Conservation (phyloP, 2,329 filamentous ascomycete genomes). For the Dothistroma pini region DNA sequence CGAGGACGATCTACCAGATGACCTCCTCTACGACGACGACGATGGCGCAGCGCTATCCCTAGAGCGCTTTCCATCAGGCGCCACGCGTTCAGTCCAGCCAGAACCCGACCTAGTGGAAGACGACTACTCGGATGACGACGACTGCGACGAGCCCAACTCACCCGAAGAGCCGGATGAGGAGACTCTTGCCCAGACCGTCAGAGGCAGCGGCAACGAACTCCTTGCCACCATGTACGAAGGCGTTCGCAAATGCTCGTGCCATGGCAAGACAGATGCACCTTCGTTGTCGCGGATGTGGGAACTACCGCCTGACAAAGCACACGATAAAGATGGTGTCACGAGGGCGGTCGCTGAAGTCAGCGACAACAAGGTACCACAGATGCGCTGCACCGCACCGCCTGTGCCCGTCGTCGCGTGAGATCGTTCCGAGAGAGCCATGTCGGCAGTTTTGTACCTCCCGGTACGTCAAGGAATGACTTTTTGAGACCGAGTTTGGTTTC, state of each 20-base stretch:
- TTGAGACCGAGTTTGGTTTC: neutral
- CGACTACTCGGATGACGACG: slow-evolving; percentile 28
- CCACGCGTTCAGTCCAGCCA: slow-evolving; percentile 17
- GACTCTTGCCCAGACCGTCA: slow-evolving; percentile 25
- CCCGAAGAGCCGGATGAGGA: slow-evolving; percentile 29
- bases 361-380: slow-evolving; percentile 4
- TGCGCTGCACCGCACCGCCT: neutral
- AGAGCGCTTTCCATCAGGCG: slow-evolving; percentile 31
- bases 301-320: slow-evolving; percentile 22
- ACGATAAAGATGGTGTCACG: slow-evolving; percentile 24
- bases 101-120: slow-evolving; percentile 27
- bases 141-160: slow-evolving; percentile 29
- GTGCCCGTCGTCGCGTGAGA: neutral
- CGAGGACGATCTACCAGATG: slow-evolving; percentile 22
- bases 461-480: neutral
- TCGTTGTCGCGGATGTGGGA: slow-evolving; percentile 32
- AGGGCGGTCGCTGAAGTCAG: slow-evolving; percentile 28
- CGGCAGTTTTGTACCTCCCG: neutral
- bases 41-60: slow-evolving; percentile 28
- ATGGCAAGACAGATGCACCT: slow-evolving; percentile 28
- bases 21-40: slow-evolving; percentile 26
- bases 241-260: slow-evolving; percentile 31
- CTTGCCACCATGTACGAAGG: slow-evolving; percentile 29
- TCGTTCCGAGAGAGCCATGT: neutral
- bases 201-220: slow-evolving; percentile 26